phyloP scores from a whole-genome alignment of 202 grass and related monocot species.

The Thinopyrum obtusiflorum region DNA sequence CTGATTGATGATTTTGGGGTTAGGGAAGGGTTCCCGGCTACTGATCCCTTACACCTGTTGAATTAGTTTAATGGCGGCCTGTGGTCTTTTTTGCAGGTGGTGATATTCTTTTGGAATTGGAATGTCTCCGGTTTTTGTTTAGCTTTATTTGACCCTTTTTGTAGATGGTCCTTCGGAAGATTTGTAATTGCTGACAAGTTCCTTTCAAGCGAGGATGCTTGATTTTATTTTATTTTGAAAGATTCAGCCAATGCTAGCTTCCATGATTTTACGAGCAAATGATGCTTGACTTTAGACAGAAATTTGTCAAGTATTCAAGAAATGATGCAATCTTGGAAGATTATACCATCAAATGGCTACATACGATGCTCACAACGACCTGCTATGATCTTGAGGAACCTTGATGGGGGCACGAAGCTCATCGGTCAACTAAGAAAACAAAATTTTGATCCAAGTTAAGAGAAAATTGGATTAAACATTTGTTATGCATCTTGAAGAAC shows the following conservation, averaged over 20 bases:
- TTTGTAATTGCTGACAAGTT: background rate
- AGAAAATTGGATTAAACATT: background rate
- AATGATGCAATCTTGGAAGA: too few species aligned
- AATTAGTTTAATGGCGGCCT: background rate
- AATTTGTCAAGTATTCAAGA: background rate
- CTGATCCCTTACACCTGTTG: background rate
- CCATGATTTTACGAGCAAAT: too few species aligned
- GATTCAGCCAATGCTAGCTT: too few species aligned
- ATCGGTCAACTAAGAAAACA: background rate
- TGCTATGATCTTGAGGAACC: background rate
- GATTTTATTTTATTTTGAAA: too few species aligned
- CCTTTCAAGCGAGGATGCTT: background rate
- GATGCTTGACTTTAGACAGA: background rate
- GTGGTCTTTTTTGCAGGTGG: background rate
- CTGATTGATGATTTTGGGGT: background rate
- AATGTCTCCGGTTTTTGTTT: slow-evolving; percentile 41
- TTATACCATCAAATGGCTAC: background rate
- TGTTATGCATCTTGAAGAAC: too few species aligned
- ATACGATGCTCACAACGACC: too few species aligned
- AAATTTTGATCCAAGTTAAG: background rate
- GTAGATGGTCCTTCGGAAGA: background rate
- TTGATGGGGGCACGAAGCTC: background rate
- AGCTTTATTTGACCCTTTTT: background rate
- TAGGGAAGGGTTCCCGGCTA: background rate
- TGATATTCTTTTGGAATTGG: slow-evolving; percentile 33